Evolutionary conservation across 768 basidiomycete genomes (phyloP).

Genomic region (Erythrobasidium yunnanense): DNA sequence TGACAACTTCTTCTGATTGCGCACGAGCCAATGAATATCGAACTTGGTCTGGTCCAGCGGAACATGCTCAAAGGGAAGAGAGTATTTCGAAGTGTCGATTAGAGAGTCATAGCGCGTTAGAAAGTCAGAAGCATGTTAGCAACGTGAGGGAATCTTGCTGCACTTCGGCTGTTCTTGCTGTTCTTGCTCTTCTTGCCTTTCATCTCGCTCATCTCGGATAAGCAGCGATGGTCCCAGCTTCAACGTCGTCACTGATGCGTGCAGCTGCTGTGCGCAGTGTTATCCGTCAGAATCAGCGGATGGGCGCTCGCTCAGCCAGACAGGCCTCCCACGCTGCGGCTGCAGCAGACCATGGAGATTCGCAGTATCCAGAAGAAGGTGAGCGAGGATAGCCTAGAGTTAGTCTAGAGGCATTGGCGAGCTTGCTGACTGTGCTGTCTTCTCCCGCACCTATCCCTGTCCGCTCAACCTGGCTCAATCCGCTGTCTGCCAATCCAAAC

Average conservation of each 20-base stretch:
- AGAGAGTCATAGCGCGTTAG: no score
- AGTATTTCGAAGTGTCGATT: no score
- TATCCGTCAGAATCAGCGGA: slow-evolving; percentile 13
- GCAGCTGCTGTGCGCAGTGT: slow-evolving; percentile 19
- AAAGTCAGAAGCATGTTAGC: no score
- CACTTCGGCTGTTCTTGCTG: not conserved
- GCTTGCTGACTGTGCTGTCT: no score
- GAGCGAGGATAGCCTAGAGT: not conserved
- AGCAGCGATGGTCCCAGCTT: not conserved
- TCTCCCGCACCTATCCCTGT: no score
- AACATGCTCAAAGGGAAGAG: no score
- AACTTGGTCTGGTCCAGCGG: no score
- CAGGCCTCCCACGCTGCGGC: slow-evolving; percentile 7
- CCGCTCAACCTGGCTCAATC: not conserved
- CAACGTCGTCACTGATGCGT: slow-evolving; percentile 10
- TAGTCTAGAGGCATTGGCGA: no score
- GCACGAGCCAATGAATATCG: no score
- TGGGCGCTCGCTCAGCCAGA: slow-evolving; percentile 10
- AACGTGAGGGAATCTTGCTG: no score
- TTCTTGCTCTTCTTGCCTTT: not conserved
- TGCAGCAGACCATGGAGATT: not conserved
- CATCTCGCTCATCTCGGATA: not conserved
- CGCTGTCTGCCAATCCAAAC: no score
- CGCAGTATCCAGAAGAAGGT: slow-evolving; percentile 19
- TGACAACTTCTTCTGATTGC: no score